These are phyloP conservation scores for Ascomycota sp. DNA, from an alignment of 2,329 filamentous ascomycete genomes.

Conservation along the genomic window DNA sequence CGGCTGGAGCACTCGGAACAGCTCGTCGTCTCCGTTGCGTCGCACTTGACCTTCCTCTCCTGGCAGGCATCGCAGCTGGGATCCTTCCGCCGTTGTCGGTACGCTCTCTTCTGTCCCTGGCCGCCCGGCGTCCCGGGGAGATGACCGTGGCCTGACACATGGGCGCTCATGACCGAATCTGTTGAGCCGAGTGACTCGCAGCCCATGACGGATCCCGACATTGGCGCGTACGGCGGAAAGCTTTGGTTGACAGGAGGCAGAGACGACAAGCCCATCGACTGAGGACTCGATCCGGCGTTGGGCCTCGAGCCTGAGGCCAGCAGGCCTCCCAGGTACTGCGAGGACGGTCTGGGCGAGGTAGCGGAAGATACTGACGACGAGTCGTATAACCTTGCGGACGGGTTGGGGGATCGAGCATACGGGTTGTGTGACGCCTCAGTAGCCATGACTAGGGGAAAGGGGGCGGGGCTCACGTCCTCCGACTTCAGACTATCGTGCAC, in stretches of 20 bases:
- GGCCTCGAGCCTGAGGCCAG: constrained; percentile 31
- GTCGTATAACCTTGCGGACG: constrained; percentile 40
- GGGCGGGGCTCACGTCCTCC: neutral
- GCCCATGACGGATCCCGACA: constrained; percentile 28
- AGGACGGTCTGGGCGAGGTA: constrained; percentile 34
- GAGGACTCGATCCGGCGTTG: constrained; percentile 26
- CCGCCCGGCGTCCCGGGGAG: constrained; percentile 18
- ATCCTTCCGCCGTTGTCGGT: constrained; percentile 85
- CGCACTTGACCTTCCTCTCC: constrained; percentile 72
- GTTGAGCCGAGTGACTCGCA: constrained; percentile 39
- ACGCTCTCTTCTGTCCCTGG: constrained; percentile 76
- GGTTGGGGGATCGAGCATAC: constrained; percentile 40
- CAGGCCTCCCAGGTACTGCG: constrained; percentile 29
- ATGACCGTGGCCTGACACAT: constrained; percentile 18
- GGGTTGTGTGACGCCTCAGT: constrained; percentile 31
- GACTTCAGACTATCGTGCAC: neutral
- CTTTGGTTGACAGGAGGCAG: constrained; percentile 25
- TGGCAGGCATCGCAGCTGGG: constrained; percentile 94
- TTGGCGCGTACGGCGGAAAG: constrained; percentile 33
- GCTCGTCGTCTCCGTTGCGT: constrained; percentile 87
- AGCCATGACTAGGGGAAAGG: constrained; percentile 18
- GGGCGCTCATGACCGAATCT: constrained; percentile 35
- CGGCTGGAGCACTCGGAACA: constrained; percentile 95
- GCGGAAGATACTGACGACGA: constrained; percentile 43
- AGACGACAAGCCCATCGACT: constrained; percentile 31